phyloP scores from a whole-genome alignment of 331 rosid genomes.

The Quercus tomentella region DNA sequence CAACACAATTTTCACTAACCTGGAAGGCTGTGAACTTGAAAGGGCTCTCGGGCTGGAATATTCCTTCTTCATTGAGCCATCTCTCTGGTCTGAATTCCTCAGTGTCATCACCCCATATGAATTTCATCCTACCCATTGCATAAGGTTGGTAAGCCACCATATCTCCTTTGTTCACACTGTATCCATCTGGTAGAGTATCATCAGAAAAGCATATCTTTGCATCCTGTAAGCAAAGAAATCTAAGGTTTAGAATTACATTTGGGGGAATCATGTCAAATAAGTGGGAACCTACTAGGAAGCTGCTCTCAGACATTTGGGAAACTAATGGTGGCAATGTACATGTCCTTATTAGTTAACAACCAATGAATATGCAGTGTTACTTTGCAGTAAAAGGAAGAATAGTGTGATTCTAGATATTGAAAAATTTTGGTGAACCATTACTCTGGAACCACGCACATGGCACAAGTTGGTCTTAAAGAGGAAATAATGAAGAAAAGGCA shows the following conservation, averaged over 20 bases:
- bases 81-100: conserved; percentile 77
- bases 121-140: conserved; percentile 95
- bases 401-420: neutral
- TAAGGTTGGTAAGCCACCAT: conserved; percentile 70
- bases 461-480: neutral
- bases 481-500: neutral
- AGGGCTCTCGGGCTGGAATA: conserved; percentile 65
- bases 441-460: no score
- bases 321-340: neutral
- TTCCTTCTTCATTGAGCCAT: conserved; percentile 67
- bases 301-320: neutral
- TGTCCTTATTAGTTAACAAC: neutral
- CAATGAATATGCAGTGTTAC: neutral
- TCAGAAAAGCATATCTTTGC: conserved; percentile 70
- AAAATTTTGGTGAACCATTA: neutral
- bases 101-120: conserved; percentile 87
- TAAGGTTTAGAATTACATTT: neutral
- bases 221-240: conserved; percentile 44
- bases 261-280: neutral
- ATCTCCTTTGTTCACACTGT: conserved; percentile 65
- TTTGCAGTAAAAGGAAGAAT: no score
- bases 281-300: neutral
- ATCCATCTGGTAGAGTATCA: conserved; percentile 86
- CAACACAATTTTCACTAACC: conserved; percentile 27
- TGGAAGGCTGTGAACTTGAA: conserved; percentile 87